These are phyloP conservation scores for Cyclocybe cylindracea DNA, from an alignment of 768 basidiomycete species.

Conservation along the genomic window DNA sequence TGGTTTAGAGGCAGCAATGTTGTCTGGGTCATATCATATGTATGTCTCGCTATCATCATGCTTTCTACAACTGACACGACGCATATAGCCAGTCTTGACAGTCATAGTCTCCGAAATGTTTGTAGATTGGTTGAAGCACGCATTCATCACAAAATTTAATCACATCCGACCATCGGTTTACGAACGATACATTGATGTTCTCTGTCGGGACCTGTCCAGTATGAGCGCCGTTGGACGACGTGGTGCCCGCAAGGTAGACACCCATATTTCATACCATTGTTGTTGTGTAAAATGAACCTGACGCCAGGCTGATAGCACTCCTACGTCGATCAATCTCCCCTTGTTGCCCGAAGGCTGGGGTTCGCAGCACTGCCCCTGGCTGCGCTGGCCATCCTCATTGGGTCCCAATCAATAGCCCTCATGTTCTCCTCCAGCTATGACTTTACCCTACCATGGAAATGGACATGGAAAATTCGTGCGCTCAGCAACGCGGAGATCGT, in stretches of 20 bases:
- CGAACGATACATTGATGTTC: constrained; percentile 91
- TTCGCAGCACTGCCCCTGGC: constrained; percentile 93
- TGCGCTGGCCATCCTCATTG: constrained; percentile 76
- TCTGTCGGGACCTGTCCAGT: constrained; percentile 90
- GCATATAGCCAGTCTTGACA: constrained; percentile 79
- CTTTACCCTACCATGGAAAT: constrained; percentile 36
- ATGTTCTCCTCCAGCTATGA: constrained; percentile 53
- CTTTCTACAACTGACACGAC: not conserved
- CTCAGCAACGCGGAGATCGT: constrained; percentile 50
- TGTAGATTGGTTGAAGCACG: constrained; percentile 99
- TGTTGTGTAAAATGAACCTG: not conserved
- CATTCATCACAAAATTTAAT: constrained; percentile 99
- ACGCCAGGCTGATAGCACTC: constrained; percentile 56
- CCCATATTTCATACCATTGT: not conserved
- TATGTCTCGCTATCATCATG: constrained; percentile 35
- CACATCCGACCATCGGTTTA: constrained; percentile 96
- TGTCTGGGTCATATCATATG: constrained; percentile 88
- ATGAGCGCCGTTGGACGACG: constrained; percentile 70
- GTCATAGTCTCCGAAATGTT: constrained; percentile 91
- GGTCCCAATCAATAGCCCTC: constrained; percentile 67
- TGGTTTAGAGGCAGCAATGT: constrained; percentile 82
- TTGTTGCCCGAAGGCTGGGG: constrained; percentile 90
- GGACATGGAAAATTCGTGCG: constrained; percentile 49
- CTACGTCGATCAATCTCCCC: constrained; percentile 94
- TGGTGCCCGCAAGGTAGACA: constrained; percentile 65